These are phyloP conservation scores for Priceomyces castillae DNA, from an alignment of 805 yeast species.

Conservation along the genomic window DNA sequence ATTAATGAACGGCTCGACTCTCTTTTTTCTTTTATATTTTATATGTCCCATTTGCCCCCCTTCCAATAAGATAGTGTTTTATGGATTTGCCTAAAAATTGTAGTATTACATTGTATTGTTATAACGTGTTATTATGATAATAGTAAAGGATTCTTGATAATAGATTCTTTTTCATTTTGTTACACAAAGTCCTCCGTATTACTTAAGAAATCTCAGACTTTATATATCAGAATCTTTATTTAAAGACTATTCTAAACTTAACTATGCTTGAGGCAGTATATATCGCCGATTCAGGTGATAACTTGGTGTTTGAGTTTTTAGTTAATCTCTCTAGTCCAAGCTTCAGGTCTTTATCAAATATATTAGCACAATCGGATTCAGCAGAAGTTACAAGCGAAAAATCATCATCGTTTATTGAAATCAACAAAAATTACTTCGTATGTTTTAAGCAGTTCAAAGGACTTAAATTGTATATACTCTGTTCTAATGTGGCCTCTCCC, in stretches of 20 bases:
- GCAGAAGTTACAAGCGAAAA: slow-evolving; percentile 1
- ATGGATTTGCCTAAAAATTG: too few relatives aligned
- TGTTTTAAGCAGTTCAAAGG: slow-evolving; percentile 21
- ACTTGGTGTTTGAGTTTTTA: slow-evolving; percentile 36
- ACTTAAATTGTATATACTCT: slow-evolving; percentile 28
- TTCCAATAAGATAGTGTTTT: background rate
- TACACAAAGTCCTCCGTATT: background rate
- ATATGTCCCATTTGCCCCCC: slow-evolving; percentile 3
- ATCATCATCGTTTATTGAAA: slow-evolving; percentile 21
- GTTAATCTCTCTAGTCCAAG: slow-evolving; percentile 29
- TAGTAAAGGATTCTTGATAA: too few relatives aligned
- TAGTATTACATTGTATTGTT: too few relatives aligned
- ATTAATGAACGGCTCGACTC: slow-evolving; percentile 17
- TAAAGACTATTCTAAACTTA: slow-evolving; percentile 1
- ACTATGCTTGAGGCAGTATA: slow-evolving; percentile 42
- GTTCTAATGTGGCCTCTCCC: slow-evolving; percentile 13
- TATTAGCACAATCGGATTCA: slow-evolving; percentile 7
- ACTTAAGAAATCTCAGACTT: background rate
- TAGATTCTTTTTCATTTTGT: too few relatives aligned
- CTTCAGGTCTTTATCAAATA: slow-evolving; percentile 25
- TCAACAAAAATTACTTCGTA: slow-evolving; percentile 29
- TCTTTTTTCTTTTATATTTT: slow-evolving; percentile 1
- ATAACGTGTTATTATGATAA: too few relatives aligned
- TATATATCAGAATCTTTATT: too few relatives aligned
- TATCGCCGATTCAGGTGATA: slow-evolving; percentile 35